Evolutionary conservation across 108 stramenopile species (phyloP), one percentile per base, ranked within the genome.

Genomic region (Fragilariopsis cylindrus): DNA sequence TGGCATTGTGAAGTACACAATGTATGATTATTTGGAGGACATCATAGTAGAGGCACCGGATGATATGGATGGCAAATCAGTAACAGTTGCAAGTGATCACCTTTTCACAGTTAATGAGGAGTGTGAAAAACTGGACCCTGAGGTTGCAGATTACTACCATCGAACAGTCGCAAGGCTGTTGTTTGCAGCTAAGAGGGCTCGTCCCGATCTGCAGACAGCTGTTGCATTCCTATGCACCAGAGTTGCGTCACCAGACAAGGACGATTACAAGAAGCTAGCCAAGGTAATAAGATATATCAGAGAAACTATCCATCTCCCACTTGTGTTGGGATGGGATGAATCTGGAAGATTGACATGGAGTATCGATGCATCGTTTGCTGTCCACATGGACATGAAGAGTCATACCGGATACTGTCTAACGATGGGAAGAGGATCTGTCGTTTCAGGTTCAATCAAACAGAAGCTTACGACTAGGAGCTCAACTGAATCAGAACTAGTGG

Each of bases 221-320:
- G 71, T 86, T 12, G 44, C 81, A 8, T 88, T 88, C 65, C 81
- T 88, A 1, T 79, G 80, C 30, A 84, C 81, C 5, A 50, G 83
- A 43, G 83, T 86, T 0, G 65, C 73, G 5, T 47, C 40, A 21
- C 84, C 84, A 18, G 79, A 79, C 7, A 39, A 53, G 4, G 79
- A 85, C 41, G 87, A 85, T 64, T 83, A 80, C 57, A 74, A 73
- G 41, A 88, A 84, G 66, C 50, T 85, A 1, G 1, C 21, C 21
- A 21, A 21, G 21, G 21, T 21, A 1, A 21, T 21, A 21, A 21
- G 21, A 1, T 21, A 21, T 21, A 21, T 21, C 21, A 21, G 21
- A 1, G 21, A 21, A 21, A 21, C 21, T 1, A 21, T 21, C 21
- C 21, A 21, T 21, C 21, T 21, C 1, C 21, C 21, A 21, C 21